Percentiles rank a stretch among this genome's conserved stretches.
Evolutionary conservation across 495 filamentous ascomycete species (phyloP).

Genomic region (Penicillium desertorum): DNA sequence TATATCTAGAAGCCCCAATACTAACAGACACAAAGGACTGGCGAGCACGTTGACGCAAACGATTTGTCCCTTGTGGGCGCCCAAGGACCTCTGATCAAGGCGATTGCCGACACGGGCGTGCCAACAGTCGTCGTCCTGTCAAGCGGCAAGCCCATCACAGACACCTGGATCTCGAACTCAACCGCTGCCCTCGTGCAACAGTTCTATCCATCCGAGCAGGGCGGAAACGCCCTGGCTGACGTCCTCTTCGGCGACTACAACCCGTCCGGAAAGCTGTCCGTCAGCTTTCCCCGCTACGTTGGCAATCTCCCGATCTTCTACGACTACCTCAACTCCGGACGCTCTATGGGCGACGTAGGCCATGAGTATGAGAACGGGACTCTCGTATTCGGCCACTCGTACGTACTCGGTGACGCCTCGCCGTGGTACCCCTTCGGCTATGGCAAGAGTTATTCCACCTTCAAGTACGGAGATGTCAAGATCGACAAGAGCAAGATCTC

Average conservation of each 20-base stretch:
- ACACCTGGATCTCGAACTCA: slow-evolving; percentile 61
- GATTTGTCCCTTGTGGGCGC: slow-evolving; percentile 67
- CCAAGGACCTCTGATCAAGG: slow-evolving; percentile 61
- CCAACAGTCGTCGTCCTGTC: slow-evolving; percentile 69
- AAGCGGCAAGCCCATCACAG: slow-evolving; percentile 67
- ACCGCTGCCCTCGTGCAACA: slow-evolving; percentile 65
- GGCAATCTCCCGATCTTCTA: slow-evolving; percentile 68
- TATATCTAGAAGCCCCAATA: background rate
- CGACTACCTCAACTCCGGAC: slow-evolving; percentile 68
- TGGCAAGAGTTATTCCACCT: slow-evolving; percentile 65
- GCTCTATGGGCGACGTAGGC: slow-evolving; percentile 51
- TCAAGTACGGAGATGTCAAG: slow-evolving; percentile 51
- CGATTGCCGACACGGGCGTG: slow-evolving; percentile 61
- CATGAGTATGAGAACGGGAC: slow-evolving; percentile 52
- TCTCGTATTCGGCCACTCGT: slow-evolving; percentile 63
- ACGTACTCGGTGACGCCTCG: slow-evolving; percentile 57
- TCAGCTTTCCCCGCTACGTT: slow-evolving; percentile 65
- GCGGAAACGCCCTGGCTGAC: slow-evolving; percentile 63
- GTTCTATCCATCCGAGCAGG: slow-evolving; percentile 67
- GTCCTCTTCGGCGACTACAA: slow-evolving; percentile 66
- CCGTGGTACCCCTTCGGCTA: slow-evolving; percentile 69
- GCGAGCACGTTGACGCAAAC: slow-evolving; percentile 67
- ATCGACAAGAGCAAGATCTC: slow-evolving; percentile 47
- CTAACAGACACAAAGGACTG: slow-evolving; percentile 47
- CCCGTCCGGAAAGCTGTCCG: slow-evolving; percentile 64